Evolutionary conservation across 257 asterid species (phyloP).

Genomic region (Scutellaria galericulata): DNA sequence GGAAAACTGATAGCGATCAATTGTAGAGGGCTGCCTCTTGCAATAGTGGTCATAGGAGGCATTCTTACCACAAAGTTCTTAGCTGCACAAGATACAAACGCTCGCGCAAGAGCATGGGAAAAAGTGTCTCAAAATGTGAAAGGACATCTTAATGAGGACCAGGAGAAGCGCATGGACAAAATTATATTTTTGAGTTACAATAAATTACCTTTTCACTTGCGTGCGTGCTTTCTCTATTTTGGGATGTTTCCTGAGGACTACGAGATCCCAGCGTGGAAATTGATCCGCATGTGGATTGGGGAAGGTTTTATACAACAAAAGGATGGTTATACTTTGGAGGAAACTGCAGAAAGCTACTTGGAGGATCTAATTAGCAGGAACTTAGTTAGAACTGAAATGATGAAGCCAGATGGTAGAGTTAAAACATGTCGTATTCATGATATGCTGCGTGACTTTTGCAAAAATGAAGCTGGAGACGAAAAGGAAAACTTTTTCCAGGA

Average conservation of each 20-base stretch:
- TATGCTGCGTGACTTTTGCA: constrained; percentile 12
- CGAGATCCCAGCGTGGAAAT: neutral
- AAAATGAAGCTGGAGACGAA: neutral
- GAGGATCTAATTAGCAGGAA: constrained; percentile 26
- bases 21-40: constrained; percentile 10
- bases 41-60: constrained; percentile 21
- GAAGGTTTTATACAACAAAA: constrained; percentile 26
- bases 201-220: constrained; percentile 12
- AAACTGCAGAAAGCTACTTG: constrained; percentile 8
- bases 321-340: neutral
- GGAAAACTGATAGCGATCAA: neutral
- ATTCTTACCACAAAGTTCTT: neutral
- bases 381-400: neutral
- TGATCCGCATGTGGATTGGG: constrained; percentile 26
- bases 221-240: constrained; percentile 6
- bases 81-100: neutral
- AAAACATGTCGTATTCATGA: constrained; percentile 21
- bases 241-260: constrained; percentile 20
- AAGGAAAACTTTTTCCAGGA: constrained; percentile 18
- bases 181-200: constrained; percentile 21
- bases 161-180: neutral
- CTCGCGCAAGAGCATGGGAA: neutral
- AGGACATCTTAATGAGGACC: neutral
- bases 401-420: neutral
- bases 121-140: constrained; percentile 1